These are phyloP conservation scores for Pseudogymnoascus sp. DNA, from an alignment of 2,329 filamentous ascomycete genomes.

Conservation along the genomic window DNA sequence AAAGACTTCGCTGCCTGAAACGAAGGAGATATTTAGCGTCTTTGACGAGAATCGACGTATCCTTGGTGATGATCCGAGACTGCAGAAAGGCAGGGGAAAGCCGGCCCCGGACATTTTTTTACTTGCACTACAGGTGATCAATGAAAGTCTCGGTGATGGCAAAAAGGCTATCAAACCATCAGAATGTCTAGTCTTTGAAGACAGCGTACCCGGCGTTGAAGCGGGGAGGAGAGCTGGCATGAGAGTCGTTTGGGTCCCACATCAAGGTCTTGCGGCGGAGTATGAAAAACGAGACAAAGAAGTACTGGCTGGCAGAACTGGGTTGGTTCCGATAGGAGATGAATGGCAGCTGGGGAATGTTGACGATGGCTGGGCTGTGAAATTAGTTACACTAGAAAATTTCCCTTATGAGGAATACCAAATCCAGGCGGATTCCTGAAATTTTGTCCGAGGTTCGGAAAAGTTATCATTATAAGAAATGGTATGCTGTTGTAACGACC, in stretches of 20 bases:
- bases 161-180: conserved; percentile 65
- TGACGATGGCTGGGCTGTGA: conserved; percentile 35
- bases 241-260: conserved; percentile 89
- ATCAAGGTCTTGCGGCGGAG: conserved; percentile 68
- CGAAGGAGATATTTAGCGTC: conserved; percentile 47
- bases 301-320: conserved; percentile 58
- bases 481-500: neutral
- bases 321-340: conserved; percentile 35
- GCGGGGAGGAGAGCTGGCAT: conserved; percentile 85
- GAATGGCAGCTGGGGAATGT: conserved; percentile 40
- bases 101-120: conserved; percentile 92
- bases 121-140: conserved; percentile 77
- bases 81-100: conserved; percentile 77
- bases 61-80: conserved; percentile 76
- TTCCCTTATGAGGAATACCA: conserved; percentile 34
- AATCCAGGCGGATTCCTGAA: conserved; percentile 9
- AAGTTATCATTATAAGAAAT: neutral
- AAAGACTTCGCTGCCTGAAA: neutral
- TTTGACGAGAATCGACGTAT: conserved; percentile 69
- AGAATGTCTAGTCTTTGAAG: conserved; percentile 97
- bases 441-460: neutral
- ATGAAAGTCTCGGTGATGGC: conserved; percentile 60
- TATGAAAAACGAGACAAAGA: conserved; percentile 70
- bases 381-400: conserved; percentile 31
- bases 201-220: conserved; percentile 89